These are phyloP conservation scores for Solanum arcanum DNA, from an alignment of 257 asterid species.

Conservation along the genomic window DNA sequence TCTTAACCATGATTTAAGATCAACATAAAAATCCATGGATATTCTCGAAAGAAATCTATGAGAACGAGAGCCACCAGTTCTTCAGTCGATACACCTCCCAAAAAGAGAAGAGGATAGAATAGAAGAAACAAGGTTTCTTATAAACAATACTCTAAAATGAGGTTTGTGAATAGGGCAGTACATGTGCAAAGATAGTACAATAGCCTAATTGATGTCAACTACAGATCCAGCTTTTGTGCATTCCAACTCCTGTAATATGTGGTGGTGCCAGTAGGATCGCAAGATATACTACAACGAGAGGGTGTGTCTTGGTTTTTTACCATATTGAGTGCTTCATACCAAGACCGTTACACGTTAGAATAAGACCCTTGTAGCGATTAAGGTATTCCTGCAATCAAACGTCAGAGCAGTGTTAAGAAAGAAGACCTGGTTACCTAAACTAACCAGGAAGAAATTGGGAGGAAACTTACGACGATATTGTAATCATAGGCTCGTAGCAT, in stretches of 20 bases:
- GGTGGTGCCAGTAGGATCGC: slow-evolving; percentile 11
- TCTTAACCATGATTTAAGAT: not conserved
- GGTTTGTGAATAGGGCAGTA: not conserved
- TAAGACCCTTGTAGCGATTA: slow-evolving; percentile 83
- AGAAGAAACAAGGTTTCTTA: not conserved
- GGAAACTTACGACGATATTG: slow-evolving; percentile 43
- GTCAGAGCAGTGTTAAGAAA: not conserved
- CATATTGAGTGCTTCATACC: slow-evolving; percentile 82
- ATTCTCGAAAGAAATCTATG: not conserved
- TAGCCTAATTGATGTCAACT: not conserved
- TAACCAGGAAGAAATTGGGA: not conserved
- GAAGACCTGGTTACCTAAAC: not conserved
- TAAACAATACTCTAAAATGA: not conserved
- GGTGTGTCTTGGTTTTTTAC: slow-evolving; percentile 22
- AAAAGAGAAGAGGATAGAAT: not conserved
- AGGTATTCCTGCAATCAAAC: slow-evolving; percentile 67
- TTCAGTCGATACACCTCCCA: not conserved
- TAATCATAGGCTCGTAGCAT: slow-evolving; percentile 47
- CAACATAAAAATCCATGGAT: not conserved
- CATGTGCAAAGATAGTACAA: not conserved
- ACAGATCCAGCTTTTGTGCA: slow-evolving; percentile 11
- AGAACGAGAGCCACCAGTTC: not conserved
- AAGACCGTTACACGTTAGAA: slow-evolving; percentile 84
- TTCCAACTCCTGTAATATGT: slow-evolving; percentile 8
- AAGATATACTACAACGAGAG: not conserved